Evolutionary conservation across 129 eudicot genomes (phyloP).

Genomic region (Tagetes erecta): DNA sequence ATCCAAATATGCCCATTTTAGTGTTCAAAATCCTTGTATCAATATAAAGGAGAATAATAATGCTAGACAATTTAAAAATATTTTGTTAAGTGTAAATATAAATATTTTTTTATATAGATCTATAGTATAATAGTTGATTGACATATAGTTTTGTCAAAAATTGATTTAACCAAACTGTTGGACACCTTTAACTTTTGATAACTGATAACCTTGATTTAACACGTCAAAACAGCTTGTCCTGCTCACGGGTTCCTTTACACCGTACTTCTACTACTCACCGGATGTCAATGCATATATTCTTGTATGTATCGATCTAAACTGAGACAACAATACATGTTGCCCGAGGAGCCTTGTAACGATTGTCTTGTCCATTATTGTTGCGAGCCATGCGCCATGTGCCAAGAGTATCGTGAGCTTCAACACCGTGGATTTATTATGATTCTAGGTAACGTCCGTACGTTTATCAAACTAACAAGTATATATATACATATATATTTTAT

Average conservation of each 20-base stretch:
- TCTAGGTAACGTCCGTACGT: constrained; percentile 36
- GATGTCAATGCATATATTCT: constrained; percentile 47
- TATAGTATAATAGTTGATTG: too few relatives aligned
- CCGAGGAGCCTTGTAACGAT: constrained; percentile 46
- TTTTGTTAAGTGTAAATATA: too few relatives aligned
- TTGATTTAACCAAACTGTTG: too few relatives aligned
- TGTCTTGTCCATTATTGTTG: constrained; percentile 55
- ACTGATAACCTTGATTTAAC: neutral
- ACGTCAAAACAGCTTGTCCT: constrained; percentile 46
- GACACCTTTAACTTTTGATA: too few relatives aligned
- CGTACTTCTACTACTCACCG: constrained; percentile 33
- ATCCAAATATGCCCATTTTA: too few relatives aligned
- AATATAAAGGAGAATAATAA: too few relatives aligned
- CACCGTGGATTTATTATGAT: constrained; percentile 50
- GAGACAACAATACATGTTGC: constrained; percentile 47
- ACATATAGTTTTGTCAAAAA: too few relatives aligned
- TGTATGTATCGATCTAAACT: constrained; percentile 51
- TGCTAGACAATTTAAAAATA: too few relatives aligned
- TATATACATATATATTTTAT: neutral
- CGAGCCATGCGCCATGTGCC: constrained; percentile 57
- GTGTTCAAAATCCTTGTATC: too few relatives aligned
- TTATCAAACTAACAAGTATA: neutral
- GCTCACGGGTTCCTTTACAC: constrained; percentile 48
- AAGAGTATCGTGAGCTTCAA: constrained; percentile 65
- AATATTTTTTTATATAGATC: too few relatives aligned